Base-by-base conservation (phyloP, 164 flowering plant species). In the Vitis rotundifolia region DNA sequence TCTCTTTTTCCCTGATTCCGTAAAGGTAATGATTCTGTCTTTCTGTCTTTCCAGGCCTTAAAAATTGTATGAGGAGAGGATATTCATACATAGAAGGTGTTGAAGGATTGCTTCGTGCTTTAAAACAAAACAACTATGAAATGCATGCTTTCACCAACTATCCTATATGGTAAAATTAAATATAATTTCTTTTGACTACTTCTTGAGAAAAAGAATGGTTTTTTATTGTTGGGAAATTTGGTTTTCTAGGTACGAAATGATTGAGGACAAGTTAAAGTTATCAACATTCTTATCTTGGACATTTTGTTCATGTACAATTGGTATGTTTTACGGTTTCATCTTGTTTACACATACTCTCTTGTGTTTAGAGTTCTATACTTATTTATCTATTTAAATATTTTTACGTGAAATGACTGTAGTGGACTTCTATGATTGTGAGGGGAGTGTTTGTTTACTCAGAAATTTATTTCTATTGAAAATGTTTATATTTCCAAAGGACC, bases 101-200 rank as follows among this genome's bases (percentile, higher is more conserved):
- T 66, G 88, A 93, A 74, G 83, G 82, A 66, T 79, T 93, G 78
- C 93, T 95, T 61, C 59, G 58, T 19, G 71, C 68, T 50, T 78
- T 95, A 73, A 91, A 86, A 76, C 73, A 74, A 58, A 82, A 80
- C 64, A 82, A 87, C 70, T 90, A 87, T 61, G 93, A 95, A 77
- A 89, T 95, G 80, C 99, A 95, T 83, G 92, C 99, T 73, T 88
- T 84, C 71, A 93, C 99, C 68, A 95, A 95, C 77, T 95, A 95
- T 70, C 98, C 99, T 16, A 78, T 75, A 72, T 95, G 99, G 99
- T 95, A 76, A 68, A 76, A 47, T 60, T 22, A 47, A 53, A 70
- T 47, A 65, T 67, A 8, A 29, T 37, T 31, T 58, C 8, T 16
- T 37, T 49, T 6, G 3, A 14, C 51, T 63, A 26, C 50, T 78